Percentiles rank a stretch among this genome's conserved stretches.
Evolutionary conservation across 768 basidiomycete species (phyloP).

Genomic region (Auricularia sp.): DNA sequence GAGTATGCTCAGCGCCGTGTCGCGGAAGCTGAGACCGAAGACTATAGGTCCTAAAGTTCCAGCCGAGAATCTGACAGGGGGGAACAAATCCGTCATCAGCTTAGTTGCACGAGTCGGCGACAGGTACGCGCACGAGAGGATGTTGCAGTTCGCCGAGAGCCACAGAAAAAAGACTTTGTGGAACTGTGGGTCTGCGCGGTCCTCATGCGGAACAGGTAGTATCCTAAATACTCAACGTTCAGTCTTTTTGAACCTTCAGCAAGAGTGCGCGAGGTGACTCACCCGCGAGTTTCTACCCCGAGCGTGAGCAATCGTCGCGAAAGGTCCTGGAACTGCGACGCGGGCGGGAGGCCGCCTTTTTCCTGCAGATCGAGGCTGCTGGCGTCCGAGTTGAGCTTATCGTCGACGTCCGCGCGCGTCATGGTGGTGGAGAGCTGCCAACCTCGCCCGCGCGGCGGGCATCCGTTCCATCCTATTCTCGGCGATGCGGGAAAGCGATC

Average conservation of each 20-base stretch:
- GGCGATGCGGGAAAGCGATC: too few relatives aligned
- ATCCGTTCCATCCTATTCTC: too few relatives aligned
- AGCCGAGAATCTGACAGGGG: conserved; percentile 43
- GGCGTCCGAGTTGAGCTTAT: not conserved
- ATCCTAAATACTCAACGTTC: conserved; percentile 20
- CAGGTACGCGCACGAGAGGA: conserved; percentile 34
- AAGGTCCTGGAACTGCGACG: not conserved
- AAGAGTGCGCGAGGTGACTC: too few relatives aligned
- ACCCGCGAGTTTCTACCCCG: conserved; percentile 7
- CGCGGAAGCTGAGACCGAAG: conserved; percentile 51
- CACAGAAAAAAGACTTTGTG: conserved; percentile 63
- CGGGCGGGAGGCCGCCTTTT: not conserved
- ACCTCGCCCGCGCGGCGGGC: too few relatives aligned
- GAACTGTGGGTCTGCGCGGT: conserved; percentile 44
- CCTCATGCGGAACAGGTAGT: conserved; percentile 38
- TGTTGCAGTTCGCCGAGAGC: conserved; percentile 63
- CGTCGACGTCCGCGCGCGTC: too few relatives aligned
- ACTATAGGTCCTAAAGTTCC: conserved; percentile 58
- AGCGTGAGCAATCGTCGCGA: conserved; percentile 2
- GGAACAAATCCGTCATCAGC: not conserved
- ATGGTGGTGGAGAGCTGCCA: too few relatives aligned
- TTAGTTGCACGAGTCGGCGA: too few relatives aligned
- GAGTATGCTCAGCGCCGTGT: conserved; percentile 54
- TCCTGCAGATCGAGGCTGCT: not conserved
- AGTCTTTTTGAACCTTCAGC: not conserved